These are phyloP conservation scores for Anthoceros angustus DNA, from an alignment of 225 moss, liverwort and hornwort species.

Conservation along the genomic window DNA sequence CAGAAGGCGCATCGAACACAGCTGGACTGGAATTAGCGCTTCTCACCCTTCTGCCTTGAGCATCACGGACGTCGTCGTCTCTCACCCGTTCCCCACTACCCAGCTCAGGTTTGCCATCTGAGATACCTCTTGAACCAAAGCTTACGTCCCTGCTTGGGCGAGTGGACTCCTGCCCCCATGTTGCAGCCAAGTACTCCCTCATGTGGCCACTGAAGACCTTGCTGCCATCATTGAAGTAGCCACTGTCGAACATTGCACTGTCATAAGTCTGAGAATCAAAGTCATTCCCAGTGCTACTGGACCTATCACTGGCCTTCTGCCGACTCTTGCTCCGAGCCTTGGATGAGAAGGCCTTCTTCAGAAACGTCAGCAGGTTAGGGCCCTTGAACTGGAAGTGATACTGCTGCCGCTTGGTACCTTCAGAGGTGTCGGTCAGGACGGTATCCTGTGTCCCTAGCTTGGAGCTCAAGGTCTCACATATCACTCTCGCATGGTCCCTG, in stretches of 20 bases:
- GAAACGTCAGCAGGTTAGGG: not conserved
- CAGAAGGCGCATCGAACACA: too few species aligned
- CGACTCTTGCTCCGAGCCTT: not conserved
- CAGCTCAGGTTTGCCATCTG: not conserved
- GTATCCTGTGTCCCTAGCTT: not conserved
- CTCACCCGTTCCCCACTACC: not conserved
- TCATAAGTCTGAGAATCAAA: not conserved
- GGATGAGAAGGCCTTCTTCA: not conserved
- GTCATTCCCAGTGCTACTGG: not conserved
- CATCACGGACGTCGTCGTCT: not conserved
- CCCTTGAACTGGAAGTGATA: constrained; percentile 1
- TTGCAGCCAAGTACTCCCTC: not conserved
- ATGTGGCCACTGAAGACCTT: not conserved
- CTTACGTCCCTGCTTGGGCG: not conserved
- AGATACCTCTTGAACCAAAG: not conserved
- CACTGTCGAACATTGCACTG: not conserved
- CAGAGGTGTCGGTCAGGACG: not conserved
- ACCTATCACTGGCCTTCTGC: not conserved
- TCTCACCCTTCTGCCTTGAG: not conserved
- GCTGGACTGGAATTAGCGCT: not conserved
- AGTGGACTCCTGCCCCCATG: not conserved
- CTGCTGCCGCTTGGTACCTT: not conserved
- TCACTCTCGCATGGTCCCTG: not conserved
- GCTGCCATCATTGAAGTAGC: not conserved
- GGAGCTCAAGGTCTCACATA: not conserved